A percentile compares a stretch with the other conserved stretches of the same genome.
Conservation (phyloP, 495 filamentous ascomycete species). For the Beverwykella pulmonaria region DNA sequence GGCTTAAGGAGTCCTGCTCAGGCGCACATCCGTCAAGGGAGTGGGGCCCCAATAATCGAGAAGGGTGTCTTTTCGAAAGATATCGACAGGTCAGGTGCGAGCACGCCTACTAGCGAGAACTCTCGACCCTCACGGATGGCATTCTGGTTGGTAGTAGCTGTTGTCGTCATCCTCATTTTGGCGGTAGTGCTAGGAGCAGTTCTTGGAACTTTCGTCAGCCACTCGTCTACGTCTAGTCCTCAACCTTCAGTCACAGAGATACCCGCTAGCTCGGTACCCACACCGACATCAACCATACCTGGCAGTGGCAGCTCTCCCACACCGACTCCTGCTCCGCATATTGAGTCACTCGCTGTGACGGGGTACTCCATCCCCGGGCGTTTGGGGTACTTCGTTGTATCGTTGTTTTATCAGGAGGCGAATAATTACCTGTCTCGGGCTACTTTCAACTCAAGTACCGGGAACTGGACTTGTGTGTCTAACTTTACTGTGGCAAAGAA, state of each 20-base stretch:
- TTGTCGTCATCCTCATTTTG: background rate
- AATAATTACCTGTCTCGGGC: slow-evolving; percentile 17
- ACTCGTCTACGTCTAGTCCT: background rate
- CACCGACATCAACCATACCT: background rate
- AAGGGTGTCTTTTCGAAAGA: slow-evolving; percentile 15
- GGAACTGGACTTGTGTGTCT: slow-evolving; percentile 23
- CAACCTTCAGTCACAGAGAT: slow-evolving; percentile 10
- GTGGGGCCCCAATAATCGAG: slow-evolving; percentile 8
- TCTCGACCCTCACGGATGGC: slow-evolving; percentile 3
- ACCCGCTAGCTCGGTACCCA: slow-evolving; percentile 16
- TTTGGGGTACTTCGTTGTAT: slow-evolving; percentile 13
- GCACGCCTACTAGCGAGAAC: background rate
- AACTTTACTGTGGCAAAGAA: slow-evolving; percentile 11
- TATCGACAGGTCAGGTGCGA: background rate
- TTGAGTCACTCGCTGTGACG: slow-evolving; percentile 16
- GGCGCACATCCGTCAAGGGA: slow-evolving; percentile 7
- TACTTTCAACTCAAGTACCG: slow-evolving; percentile 28
- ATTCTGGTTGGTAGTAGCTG: slow-evolving; percentile 6
- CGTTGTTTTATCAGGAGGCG: slow-evolving; percentile 15
- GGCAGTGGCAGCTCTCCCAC: background rate
- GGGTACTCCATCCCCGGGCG: slow-evolving; percentile 9
- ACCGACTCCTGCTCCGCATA: slow-evolving; percentile 1
- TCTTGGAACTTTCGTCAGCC: slow-evolving; percentile 15
- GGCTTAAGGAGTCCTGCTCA: slow-evolving; percentile 2
- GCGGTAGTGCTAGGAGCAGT: slow-evolving; percentile 23